Base-by-base conservation (phyloP, 768 basidiomycete species). In the Lactarius hatsudake region DNA sequence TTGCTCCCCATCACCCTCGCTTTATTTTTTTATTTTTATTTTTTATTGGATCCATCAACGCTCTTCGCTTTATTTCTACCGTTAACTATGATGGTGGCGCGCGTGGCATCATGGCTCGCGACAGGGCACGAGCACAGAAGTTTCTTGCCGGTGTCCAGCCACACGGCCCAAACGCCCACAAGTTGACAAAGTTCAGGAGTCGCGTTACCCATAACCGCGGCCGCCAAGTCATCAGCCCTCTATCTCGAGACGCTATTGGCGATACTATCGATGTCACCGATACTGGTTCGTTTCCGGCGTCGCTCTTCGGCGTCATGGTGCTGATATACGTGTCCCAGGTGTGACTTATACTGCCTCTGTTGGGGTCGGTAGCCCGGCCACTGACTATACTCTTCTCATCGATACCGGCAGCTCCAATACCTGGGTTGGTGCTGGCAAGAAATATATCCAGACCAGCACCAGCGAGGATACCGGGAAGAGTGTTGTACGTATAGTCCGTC, bases 401-500 rank as follows among this genome's bases (percentile, higher is more conserved):
- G 86, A 87, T 64, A 87, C 84, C 0, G 84, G 86, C 81, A 81
- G 77, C 76, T 83, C 77, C 54, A 83, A 84, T 74, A 85, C 83
- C 20, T 87, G 85, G 86, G 72, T 86, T 43, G 85, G 86, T 51
- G 86, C 86, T 3, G 76, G 73, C 66, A 79, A 77, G 68, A 61
- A 74, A 45, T 88, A 83, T 74, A 75, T 71, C 3, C 79, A 75
- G 26, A 84, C 85, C 1, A 76, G 73, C 55, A 81, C 85, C 2
- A 81, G 81, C 73, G 76, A 78, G 63, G 73, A 70, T 68, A 82
- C 81, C n/a, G 77, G 78, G 0, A 73, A 71, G 55, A 71, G 34
- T 17, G 79, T 78, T 17, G 73, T 75, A 63, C 71, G 75, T 71
- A 74, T 71, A 23, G 65, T 78, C 62, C 69, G 1, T 40, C 17